A percentile compares a stretch with the other conserved stretches of the same genome.
Evolutionary conservation across 2,329 filamentous ascomycete species (phyloP).

Genomic region (Penicillium sp.): DNA sequence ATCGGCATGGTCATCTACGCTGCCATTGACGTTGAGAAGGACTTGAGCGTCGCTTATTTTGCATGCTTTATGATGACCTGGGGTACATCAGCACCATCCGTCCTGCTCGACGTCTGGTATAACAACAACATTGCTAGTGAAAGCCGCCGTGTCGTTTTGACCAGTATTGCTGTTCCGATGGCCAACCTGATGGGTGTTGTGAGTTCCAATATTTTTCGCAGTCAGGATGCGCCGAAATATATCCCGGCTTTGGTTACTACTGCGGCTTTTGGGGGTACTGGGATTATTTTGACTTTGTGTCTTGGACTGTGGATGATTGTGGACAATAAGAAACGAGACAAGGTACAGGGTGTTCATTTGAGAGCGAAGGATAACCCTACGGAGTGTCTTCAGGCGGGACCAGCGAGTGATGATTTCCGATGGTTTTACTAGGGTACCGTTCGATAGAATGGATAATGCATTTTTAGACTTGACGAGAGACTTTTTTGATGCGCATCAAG

Average conservation of each 20-base stretch:
- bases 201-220: slow-evolving; percentile 59
- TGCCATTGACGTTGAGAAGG: slow-evolving; percentile 55
- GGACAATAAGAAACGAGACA: slow-evolving; percentile 58
- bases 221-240: slow-evolving; percentile 59
- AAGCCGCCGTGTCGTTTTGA: slow-evolving; percentile 61
- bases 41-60: slow-evolving; percentile 62
- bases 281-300: slow-evolving; percentile 50
- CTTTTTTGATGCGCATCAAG: background rate
- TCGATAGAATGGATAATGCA: background rate
- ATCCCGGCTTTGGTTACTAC: slow-evolving; percentile 58
- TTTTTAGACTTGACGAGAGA: background rate
- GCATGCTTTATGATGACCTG: slow-evolving; percentile 72
- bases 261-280: slow-evolving; percentile 49
- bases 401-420: slow-evolving; percentile 48
- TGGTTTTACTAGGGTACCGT: slow-evolving; percentile 44
- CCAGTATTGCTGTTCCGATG: slow-evolving; percentile 63
- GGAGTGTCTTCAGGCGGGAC: slow-evolving; percentile 49
- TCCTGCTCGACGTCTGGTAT: slow-evolving; percentile 60
- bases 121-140: slow-evolving; percentile 75
- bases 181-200: slow-evolving; percentile 70
- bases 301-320: slow-evolving; percentile 45
- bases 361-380: slow-evolving; percentile 53
- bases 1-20: slow-evolving; percentile 70
- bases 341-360: slow-evolving; percentile 50
- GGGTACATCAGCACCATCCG: slow-evolving; percentile 58